Evolutionary conservation across 176 grass and related monocot species (phyloP).

Genomic region (Oryza longistaminata): DNA sequence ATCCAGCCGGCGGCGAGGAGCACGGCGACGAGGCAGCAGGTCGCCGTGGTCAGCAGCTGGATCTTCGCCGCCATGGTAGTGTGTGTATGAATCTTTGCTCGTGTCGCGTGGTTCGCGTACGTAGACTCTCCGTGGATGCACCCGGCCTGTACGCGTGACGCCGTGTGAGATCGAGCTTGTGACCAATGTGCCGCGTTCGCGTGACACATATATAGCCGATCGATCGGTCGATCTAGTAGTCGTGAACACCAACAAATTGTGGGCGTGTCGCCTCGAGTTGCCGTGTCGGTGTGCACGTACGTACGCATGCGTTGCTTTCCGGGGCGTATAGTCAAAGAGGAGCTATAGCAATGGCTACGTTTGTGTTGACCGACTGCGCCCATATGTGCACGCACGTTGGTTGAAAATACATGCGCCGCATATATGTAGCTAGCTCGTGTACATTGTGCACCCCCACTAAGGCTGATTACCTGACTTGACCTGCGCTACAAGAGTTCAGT

Average conservation of each 20-base stretch:
- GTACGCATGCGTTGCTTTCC: background rate
- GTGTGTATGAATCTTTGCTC: too few species aligned
- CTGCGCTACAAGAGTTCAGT: background rate
- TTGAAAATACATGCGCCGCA: background rate
- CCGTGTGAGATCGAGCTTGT: too few species aligned
- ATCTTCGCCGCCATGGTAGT: background rate
- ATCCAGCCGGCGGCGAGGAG: slow-evolving; percentile 20
- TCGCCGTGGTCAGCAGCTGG: background rate
- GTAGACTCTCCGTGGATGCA: too few species aligned
- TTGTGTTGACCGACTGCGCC: background rate
- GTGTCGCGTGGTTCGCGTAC: too few species aligned
- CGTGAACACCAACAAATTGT: background rate
- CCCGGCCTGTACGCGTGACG: too few species aligned
- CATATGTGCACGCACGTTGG: background rate
- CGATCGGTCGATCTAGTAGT: background rate
- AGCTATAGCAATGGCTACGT: too few species aligned
- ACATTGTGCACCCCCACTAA: background rate
- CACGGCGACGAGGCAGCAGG: slow-evolving; percentile 32
- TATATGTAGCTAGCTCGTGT: background rate
- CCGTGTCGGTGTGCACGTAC: background rate
- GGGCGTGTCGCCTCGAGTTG: background rate
- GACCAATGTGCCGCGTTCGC: too few species aligned
- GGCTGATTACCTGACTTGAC: background rate
- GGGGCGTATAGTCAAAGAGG: background rate
- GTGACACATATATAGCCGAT: background rate